A percentile compares a stretch with the other conserved stretches of the same genome.
Conservation (phyloP, 805 yeast genomes). For the Nakazawaea holstii region DNA sequence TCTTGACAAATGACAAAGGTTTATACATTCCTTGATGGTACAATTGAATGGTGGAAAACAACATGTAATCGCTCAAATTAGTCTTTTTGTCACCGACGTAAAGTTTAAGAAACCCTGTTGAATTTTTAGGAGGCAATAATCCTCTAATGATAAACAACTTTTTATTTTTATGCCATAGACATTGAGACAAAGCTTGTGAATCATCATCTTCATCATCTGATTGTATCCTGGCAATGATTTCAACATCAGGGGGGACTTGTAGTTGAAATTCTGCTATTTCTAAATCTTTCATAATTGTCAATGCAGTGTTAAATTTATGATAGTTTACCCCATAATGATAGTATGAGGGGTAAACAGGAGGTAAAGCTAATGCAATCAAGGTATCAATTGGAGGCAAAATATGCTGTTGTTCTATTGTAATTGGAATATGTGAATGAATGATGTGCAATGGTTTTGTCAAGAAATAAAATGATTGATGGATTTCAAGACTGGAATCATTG, state of each 20-base stretch:
- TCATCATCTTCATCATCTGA: slow-evolving; percentile 33
- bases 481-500: slow-evolving; percentile 27
- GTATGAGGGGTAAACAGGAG: slow-evolving; percentile 82
- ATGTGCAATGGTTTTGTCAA: slow-evolving; percentile 69
- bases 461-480: slow-evolving; percentile 60
- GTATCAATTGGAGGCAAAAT: slow-evolving; percentile 81
- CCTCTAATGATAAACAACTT: slow-evolving; percentile 80
- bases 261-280: slow-evolving; percentile 80
- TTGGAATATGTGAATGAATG: slow-evolving; percentile 84
- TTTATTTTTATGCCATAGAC: slow-evolving; percentile 59
- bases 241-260: slow-evolving; percentile 64
- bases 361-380: slow-evolving; percentile 70
- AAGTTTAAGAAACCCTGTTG: slow-evolving; percentile 68
- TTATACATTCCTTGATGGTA: slow-evolving; percentile 64
- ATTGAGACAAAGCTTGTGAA: slow-evolving; percentile 67
- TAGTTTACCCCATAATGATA: slow-evolving; percentile 54
- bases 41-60: slow-evolving; percentile 53
- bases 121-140: slow-evolving; percentile 61
- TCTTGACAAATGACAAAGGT: slow-evolving; percentile 61
- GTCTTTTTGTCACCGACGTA: slow-evolving; percentile 64
- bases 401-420: slow-evolving; percentile 75
- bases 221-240: slow-evolving; percentile 56
- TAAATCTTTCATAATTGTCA: slow-evolving; percentile 64
- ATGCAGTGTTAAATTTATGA: slow-evolving; percentile 68
- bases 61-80: slow-evolving; percentile 44